phyloP scores from a whole-genome alignment of 768 basidiomycete genomes.

The Rhizopogon vesiculosus region DNA sequence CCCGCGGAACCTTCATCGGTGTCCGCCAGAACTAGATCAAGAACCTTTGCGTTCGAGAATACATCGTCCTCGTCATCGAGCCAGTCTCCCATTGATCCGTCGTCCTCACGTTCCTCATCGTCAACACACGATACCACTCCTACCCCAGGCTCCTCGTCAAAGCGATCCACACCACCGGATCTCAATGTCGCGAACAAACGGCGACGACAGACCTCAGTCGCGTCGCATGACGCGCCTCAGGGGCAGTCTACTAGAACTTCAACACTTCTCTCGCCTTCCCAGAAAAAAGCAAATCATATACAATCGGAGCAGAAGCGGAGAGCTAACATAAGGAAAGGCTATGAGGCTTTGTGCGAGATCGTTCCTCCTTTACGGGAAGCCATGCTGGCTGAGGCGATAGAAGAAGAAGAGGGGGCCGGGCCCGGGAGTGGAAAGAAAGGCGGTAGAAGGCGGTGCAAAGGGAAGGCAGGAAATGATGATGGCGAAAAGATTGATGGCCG shows the following conservation, averaged over 20 bases:
- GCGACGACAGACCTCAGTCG: conserved; percentile 17
- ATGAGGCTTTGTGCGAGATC: conserved; percentile 81
- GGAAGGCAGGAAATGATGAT: conserved; percentile 39
- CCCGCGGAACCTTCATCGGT: conserved; percentile 6
- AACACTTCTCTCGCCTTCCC: conserved; percentile 66
- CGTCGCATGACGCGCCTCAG: conserved; percentile 11
- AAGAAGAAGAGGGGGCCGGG: conserved; percentile 49
- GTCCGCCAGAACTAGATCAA: conserved; percentile 6
- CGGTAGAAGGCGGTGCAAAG: conserved; percentile 33
- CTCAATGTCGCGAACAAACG: conserved; percentile 28
- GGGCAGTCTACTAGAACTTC: conserved; percentile 7
- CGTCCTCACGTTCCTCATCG: conserved; percentile 12
- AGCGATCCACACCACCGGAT: conserved; percentile 22
- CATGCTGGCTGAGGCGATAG: conserved; percentile 45
- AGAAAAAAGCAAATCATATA: conserved; percentile 94
- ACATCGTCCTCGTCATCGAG: conserved; percentile 22
- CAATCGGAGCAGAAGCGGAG: conserved; percentile 92
- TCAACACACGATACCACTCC: conserved; percentile 5
- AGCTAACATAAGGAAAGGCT: conserved; percentile 85
- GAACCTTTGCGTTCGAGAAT: conserved; percentile 9
- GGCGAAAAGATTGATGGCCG: conserved; percentile 74
- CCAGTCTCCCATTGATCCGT: conserved; percentile 17
- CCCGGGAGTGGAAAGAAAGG: conserved; percentile 27
- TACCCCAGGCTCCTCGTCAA: conserved; percentile 10
- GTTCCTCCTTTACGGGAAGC: conserved; percentile 82